Conservation (phyloP, 805 yeast genomes). For the Diddensiella caesifluorescens region DNA sequence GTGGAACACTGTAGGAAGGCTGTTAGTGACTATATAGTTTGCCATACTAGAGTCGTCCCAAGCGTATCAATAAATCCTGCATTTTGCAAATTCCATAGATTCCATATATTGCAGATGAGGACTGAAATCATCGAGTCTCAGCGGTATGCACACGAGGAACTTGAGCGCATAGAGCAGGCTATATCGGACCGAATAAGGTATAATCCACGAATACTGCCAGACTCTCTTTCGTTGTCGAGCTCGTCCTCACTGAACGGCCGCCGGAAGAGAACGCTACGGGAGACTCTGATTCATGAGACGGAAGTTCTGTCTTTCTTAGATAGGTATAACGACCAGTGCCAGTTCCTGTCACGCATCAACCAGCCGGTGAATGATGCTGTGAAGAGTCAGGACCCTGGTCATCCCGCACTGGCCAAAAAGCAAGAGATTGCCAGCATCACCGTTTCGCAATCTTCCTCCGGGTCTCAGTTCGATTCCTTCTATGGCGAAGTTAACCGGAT, state of each 20-base stretch:
- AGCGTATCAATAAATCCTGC: too few species aligned
- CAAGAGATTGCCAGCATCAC: conserved; percentile 17
- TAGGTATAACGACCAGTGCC: conserved; percentile 38
- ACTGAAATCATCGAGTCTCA: conserved; percentile 21
- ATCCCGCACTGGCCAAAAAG: conserved; percentile 12
- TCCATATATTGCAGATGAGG: conserved; percentile 7
- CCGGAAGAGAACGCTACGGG: conserved; percentile 43
- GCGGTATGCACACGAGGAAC: conserved; percentile 39
- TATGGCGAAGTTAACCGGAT: conserved; percentile 34
- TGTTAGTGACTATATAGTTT: too few species aligned
- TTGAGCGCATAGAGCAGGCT: conserved; percentile 67
- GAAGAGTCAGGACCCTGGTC: not conserved
- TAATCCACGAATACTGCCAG: conserved; percentile 52
- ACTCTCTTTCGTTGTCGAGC: conserved; percentile 20
- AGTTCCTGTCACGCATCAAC: conserved; percentile 10
- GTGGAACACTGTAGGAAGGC: too few species aligned
- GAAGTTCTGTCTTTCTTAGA: conserved; percentile 53
- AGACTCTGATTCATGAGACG: conserved; percentile 57
- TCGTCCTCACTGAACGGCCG: conserved; percentile 31
- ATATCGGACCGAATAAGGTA: conserved; percentile 50
- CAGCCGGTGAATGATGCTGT: conserved; percentile 10
- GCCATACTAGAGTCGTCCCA: too few species aligned
- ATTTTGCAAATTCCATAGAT: too few species aligned
- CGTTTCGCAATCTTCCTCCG: conserved; percentile 11
- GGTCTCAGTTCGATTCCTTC: conserved; percentile 36